These are phyloP conservation scores for Candolleomyces aberdarensis DNA, from an alignment of 768 basidiomycete species.

Conservation along the genomic window DNA sequence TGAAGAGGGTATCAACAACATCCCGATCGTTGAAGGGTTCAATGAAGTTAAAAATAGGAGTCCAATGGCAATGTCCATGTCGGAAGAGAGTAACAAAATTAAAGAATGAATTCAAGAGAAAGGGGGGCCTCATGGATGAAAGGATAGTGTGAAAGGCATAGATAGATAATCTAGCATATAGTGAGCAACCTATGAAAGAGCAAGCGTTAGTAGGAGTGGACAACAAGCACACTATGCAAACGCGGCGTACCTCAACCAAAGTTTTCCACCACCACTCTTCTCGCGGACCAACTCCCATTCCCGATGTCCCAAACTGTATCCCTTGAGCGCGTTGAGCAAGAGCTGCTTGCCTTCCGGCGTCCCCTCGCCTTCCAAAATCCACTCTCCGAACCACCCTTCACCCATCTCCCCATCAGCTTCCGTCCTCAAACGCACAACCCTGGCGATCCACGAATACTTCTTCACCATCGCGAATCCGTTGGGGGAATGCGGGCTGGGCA, in stretches of 20 bases:
- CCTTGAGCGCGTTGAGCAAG: slow-evolving; percentile 53
- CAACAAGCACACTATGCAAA: neutral
- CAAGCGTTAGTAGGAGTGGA: neutral
- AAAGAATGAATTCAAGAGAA: neutral
- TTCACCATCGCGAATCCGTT: slow-evolving; percentile 57
- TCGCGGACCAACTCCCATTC: slow-evolving; percentile 61
- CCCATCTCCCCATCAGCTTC: slow-evolving; percentile 42
- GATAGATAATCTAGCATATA: slow-evolving; percentile 4
- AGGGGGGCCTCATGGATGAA: neutral
- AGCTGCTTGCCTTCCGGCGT: slow-evolving; percentile 61
- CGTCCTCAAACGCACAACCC: slow-evolving; percentile 32
- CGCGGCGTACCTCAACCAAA: slow-evolving; percentile 59
- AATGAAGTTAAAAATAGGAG: neutral
- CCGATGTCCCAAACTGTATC: slow-evolving; percentile 24
- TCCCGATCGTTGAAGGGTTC: neutral
- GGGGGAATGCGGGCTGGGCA: slow-evolving; percentile 60
- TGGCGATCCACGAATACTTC: slow-evolving; percentile 65
- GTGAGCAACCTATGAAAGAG: slow-evolving; percentile 14
- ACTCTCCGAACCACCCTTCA: slow-evolving; percentile 73
- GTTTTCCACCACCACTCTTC: slow-evolving; percentile 52
- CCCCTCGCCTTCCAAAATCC: slow-evolving; percentile 79
- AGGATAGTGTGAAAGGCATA: neutral
- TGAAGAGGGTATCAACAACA: neutral
- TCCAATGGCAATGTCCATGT: neutral
- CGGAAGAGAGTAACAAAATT: neutral